Evolutionary conservation across 129 eudicot species (phyloP).

Genomic region (carrot (Daucus carota)): DH1_v3.0 NC_030386.2:3224501-3225000

Average conservation of each 20-base stretch:
- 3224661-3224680: conserved; percentile 10
- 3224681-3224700: background rate
- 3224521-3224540: background rate
- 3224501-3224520: conserved; percentile 1
- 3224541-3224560: background rate
- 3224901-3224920: background rate
- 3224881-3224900: background rate
- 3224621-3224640: conserved; percentile 3
- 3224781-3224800: background rate
- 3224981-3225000: no score
- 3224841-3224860: background rate
- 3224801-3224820: background rate
- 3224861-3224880: background rate
- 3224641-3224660: conserved; percentile 5
- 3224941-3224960: background rate
- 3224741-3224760: background rate
- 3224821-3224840: background rate
- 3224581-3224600: background rate
- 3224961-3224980: no score
- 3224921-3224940: background rate
- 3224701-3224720: background rate
- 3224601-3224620: background rate
- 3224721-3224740: background rate
- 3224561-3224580: conserved; percentile 1
- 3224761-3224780: background rate